Evolutionary conservation across 1,284 basidiomycete species (phyloP).

Genomic region (Schizopora paradoxa): DNA sequence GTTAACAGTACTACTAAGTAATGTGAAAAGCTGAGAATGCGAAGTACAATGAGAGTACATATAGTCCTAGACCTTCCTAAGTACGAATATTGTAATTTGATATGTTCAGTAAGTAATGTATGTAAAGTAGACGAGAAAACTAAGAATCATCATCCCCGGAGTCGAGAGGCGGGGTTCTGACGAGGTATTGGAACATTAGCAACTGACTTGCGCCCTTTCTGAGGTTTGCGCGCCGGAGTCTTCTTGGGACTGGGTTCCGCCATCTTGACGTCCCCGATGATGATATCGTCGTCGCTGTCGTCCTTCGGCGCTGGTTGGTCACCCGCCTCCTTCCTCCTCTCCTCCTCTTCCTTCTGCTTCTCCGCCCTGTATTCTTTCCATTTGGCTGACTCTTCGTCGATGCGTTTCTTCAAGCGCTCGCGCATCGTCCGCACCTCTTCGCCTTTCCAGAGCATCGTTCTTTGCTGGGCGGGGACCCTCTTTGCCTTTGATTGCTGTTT

Average conservation of each 20-base stretch:
- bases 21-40: too few species aligned
- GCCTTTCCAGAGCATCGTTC: constrained; percentile 41
- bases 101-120: too few species aligned
- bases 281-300: constrained; percentile 12
- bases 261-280: constrained; percentile 6
- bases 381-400: constrained; percentile 33
- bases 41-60: too few species aligned
- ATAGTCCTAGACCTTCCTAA: too few species aligned
- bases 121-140: too few species aligned
- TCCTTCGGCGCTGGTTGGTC: constrained; percentile 1
- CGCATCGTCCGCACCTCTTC: constrained; percentile 31
- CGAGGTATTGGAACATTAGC: neutral
- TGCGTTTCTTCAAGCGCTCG: constrained; percentile 29
- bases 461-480: too few species aligned
- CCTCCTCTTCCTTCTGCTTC: constrained; percentile 30
- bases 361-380: constrained; percentile 37
- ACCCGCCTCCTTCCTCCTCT: constrained; percentile 20
- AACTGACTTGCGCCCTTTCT: neutral
- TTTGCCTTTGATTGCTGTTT: neutral
- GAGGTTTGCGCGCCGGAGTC: too few species aligned
- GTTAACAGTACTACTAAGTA: too few species aligned
- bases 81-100: too few species aligned
- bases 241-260: neutral
- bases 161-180: neutral
- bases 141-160: neutral